Evolutionary conservation across 2,329 filamentous ascomycete genomes (phyloP).

Genomic region (Diaporthe sp.): DNA sequence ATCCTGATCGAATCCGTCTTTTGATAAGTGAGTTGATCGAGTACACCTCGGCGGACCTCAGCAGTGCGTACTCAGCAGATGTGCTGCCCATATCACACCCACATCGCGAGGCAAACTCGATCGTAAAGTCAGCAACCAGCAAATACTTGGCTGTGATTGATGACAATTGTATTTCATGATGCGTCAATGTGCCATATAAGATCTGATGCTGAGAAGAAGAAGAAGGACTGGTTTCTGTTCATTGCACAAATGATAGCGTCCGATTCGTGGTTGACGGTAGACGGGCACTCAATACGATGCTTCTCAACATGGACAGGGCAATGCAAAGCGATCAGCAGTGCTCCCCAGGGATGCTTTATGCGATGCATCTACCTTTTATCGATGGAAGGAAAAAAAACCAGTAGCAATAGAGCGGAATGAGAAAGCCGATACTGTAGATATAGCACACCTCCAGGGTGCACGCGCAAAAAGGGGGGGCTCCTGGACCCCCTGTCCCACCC

Average conservation of each 20-base stretch:
- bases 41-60: not conserved
- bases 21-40: not conserved
- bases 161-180: not conserved
- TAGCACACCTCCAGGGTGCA: not conserved
- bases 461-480: not conserved
- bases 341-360: not conserved
- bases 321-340: not conserved
- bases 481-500: not conserved
- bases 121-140: not conserved
- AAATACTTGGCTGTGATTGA: not conserved
- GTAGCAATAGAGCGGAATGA: too few relatives aligned
- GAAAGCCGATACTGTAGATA: not conserved
- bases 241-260: not conserved
- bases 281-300: too few relatives aligned
- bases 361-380: too few relatives aligned
- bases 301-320: not conserved
- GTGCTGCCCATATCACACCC: not conserved
- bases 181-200: not conserved
- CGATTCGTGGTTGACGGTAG: not conserved
- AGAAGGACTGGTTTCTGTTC: not conserved
- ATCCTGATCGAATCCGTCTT: not conserved
- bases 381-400: too few relatives aligned
- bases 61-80: not conserved
- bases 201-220: not conserved
- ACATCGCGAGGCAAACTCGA: not conserved